Conservation (phyloP, 2,329 filamentous ascomycete genomes). For the Ilyonectria sp. region DNA sequence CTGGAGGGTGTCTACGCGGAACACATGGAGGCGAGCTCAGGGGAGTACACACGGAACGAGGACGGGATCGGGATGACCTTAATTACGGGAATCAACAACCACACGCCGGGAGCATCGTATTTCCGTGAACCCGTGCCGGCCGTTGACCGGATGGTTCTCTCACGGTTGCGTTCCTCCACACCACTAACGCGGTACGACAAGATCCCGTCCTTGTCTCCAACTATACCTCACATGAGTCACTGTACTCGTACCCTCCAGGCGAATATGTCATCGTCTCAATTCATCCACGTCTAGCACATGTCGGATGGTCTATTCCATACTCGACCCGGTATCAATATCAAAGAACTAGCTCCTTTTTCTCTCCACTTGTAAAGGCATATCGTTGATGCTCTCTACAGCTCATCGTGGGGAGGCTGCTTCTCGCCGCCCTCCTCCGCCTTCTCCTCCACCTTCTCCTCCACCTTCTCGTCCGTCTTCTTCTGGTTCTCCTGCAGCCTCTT, state of each 20-base stretch:
- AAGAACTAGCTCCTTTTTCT: conserved; percentile 35
- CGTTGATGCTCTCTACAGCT: conserved; percentile 50
- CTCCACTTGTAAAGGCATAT: conserved; percentile 27
- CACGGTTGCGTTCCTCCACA: background rate
- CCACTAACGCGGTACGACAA: background rate
- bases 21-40: background rate
- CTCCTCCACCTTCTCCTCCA: conserved; percentile 24
- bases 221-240: conserved; percentile 1
- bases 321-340: conserved; percentile 43
- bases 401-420: conserved; percentile 52
- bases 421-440: conserved; percentile 24
- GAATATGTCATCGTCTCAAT: conserved; percentile 23
- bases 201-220: background rate
- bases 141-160: background rate
- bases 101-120: background rate
- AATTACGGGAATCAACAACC: background rate
- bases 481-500: conserved; percentile 43
- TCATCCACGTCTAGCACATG: conserved; percentile 19
- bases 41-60: background rate
- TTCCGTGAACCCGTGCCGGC: background rate
- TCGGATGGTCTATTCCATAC: conserved; percentile 41
- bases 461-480: conserved; percentile 30
- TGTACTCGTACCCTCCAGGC: background rate
- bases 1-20: background rate
- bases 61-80: background rate